phyloP scores from a whole-genome alignment of 148 eudicot genomes.

The Beta vulgaris region DNA sequence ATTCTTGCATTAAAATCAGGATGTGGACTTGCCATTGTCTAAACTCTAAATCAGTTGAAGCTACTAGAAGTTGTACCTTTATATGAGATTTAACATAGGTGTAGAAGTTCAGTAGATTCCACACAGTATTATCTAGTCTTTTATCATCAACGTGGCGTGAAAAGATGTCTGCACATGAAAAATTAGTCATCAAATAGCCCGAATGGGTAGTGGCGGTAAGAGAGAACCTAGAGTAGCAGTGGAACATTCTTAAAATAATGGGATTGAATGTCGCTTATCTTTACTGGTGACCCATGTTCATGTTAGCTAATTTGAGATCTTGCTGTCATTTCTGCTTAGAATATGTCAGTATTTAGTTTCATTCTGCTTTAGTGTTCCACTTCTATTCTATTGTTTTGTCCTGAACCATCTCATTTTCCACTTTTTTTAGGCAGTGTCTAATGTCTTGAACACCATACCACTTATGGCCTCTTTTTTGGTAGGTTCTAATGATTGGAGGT shows the following conservation, averaged over 20 bases:
- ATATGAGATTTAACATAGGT: slow-evolving; percentile 74
- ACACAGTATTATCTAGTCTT: slow-evolving; percentile 74
- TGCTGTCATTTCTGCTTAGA: background rate
- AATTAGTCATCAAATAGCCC: background rate
- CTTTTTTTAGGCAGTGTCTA: background rate
- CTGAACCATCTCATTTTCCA: background rate
- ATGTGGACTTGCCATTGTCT: background rate
- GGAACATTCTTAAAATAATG: background rate
- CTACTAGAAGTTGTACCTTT: slow-evolving; percentile 47
- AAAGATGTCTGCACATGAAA: slow-evolving; percentile 50
- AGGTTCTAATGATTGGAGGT: no score
- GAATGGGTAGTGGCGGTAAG: background rate
- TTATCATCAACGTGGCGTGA: slow-evolving; percentile 68
- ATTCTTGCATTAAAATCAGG: slow-evolving; percentile 17
- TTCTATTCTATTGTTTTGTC: background rate
- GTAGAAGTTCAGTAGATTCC: slow-evolving; percentile 80
- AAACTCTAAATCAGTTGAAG: background rate
- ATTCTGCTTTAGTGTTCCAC: background rate
- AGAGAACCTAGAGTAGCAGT: background rate
- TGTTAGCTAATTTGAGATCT: background rate
- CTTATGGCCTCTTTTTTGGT: no score
- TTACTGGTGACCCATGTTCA: background rate
- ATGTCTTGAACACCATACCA: no score
- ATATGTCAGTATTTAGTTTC: background rate
- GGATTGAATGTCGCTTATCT: no score